Base-by-base conservation (phyloP, 75 land plant genomes). In the Larix kaempferi region DNA sequence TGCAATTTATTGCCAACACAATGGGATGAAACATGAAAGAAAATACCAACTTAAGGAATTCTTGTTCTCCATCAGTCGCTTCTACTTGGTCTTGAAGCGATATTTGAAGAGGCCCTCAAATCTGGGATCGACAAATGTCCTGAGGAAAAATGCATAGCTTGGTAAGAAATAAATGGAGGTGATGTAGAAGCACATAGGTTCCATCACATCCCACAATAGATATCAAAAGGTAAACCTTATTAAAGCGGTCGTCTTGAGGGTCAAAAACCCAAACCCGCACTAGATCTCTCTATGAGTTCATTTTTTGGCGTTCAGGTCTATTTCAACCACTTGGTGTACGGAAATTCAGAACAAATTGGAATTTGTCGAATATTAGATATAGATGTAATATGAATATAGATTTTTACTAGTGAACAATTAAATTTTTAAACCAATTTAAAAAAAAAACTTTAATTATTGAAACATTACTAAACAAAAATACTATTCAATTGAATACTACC, bases 171-270 rank as follows among this genome's bases (percentile, higher is more conserved):
- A 88, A 57, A 78, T 29, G 0, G 87, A 87, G 37, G 94, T 80
- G 37, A 84, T 76, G 74, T 82, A 95, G 86, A 91, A 94, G 78
- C 94, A 88, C 15, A 93, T 82, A 59, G 98, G 98, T 83, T 95
- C 98, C 93, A 93, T 95, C 7, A 95, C 89, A 75, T 95, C 98
- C 96, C 98, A 95, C 4, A 86, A 87, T 8, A 95, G 79, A 57
- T 95, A 96, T 97, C 98, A 95, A 62, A 91, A 95, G 4, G 98
- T 95, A 15, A 95, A 89, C 82, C 98, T 81, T 85, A 94, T 86
- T 80, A 91, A 90, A 35, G 82, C 80, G 57, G 76, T 59, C 21
- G 91, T 84, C 63, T 91, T 90, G 59, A 80, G 56, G 55, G 74
- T 57, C 13, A 91, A 19, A 16, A 82, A 67, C n/a, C 84, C 88